These are phyloP conservation scores for Lasiodiplodia theobromae DNA, from an alignment of 2,329 filamentous ascomycete species.

Conservation along the genomic window DNA sequence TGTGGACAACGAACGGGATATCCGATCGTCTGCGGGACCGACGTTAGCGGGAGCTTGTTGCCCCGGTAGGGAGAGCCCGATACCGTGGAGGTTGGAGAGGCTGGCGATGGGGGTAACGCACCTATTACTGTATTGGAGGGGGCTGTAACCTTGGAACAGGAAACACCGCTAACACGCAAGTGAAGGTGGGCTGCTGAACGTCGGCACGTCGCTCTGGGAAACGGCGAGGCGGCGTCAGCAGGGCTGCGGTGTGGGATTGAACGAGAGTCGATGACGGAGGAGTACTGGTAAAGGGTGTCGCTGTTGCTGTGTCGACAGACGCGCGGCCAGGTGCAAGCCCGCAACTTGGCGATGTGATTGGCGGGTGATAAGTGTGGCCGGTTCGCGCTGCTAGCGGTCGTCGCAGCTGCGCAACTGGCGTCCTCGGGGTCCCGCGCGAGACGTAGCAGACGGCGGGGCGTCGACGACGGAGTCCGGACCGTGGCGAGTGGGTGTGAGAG, in stretches of 20 bases:
- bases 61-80: slow-evolving; percentile 12
- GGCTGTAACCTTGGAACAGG: slow-evolving; percentile 25
- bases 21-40: slow-evolving; percentile 27
- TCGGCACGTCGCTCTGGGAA: slow-evolving; percentile 20
- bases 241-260: slow-evolving; percentile 8
- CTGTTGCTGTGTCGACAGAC: slow-evolving; percentile 28
- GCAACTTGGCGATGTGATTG: slow-evolving; percentile 23
- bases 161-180: slow-evolving; percentile 22
- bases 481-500: slow-evolving; percentile 12
- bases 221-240: slow-evolving; percentile 9
- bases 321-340: slow-evolving; percentile 20
- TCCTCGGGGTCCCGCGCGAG: slow-evolving; percentile 19
- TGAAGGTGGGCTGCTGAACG: slow-evolving; percentile 17
- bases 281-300: slow-evolving; percentile 13
- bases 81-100: slow-evolving; percentile 16
- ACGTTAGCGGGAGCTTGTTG: slow-evolving; percentile 23
- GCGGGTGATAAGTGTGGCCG: slow-evolving; percentile 20
- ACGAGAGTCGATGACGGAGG: slow-evolving; percentile 26
- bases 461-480: slow-evolving; percentile 24
- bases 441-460: slow-evolving; percentile 15
- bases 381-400: slow-evolving; percentile 16
- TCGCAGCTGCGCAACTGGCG: slow-evolving; percentile 24
- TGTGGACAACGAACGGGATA: slow-evolving; percentile 27
- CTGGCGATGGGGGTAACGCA: slow-evolving; percentile 14
- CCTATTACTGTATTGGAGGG: slow-evolving; percentile 25